Evolutionary conservation across 768 basidiomycete genomes (phyloP).

Genomic region (Zangia roseola): DNA sequence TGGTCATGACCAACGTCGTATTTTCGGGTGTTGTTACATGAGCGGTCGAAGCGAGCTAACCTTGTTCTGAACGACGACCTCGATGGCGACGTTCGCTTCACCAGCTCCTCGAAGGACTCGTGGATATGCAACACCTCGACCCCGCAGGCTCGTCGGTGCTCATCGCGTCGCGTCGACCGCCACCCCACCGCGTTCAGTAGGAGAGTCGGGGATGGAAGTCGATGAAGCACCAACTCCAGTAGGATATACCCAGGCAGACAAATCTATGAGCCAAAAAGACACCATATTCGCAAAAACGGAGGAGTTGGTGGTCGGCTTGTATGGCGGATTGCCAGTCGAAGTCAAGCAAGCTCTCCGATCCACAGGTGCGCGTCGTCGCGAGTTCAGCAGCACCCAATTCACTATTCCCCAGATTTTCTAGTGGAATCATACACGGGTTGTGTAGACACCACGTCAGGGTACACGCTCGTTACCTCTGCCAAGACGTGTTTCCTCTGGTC

Average conservation of each 20-base stretch:
- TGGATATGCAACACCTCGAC: constrained; percentile 29
- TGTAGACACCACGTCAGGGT: constrained; percentile 70
- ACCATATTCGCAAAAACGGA: constrained; percentile 69
- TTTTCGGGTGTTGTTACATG: constrained; percentile 10
- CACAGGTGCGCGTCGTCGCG: constrained; percentile 45
- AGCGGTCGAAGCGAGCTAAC: neutral
- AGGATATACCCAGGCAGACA: constrained; percentile 38
- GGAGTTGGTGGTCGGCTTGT: constrained; percentile 64
- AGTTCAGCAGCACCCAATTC: neutral
- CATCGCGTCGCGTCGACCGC: constrained; percentile 18
- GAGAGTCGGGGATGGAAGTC: constrained; percentile 63
- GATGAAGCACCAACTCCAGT: constrained; percentile 51
- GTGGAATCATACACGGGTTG: constrained; percentile 66
- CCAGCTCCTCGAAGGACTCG: constrained; percentile 57
- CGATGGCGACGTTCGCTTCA: constrained; percentile 53
- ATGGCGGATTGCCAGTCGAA: constrained; percentile 69
- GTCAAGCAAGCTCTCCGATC: constrained; percentile 69
- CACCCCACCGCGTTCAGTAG: constrained; percentile 34
- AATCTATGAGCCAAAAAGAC: constrained; percentile 30
- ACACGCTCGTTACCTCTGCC: constrained; percentile 67
- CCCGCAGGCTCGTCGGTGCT: constrained; percentile 25
- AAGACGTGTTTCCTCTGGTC: constrained; percentile 85
- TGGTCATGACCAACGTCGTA: constrained; percentile 9
- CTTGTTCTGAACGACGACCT: constrained; percentile 6
- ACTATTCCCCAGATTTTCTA: constrained; percentile 56